Base-by-base conservation (phyloP, 1,139 yeast genomes). In the Sugiyamaella grinbergsii region DNA sequence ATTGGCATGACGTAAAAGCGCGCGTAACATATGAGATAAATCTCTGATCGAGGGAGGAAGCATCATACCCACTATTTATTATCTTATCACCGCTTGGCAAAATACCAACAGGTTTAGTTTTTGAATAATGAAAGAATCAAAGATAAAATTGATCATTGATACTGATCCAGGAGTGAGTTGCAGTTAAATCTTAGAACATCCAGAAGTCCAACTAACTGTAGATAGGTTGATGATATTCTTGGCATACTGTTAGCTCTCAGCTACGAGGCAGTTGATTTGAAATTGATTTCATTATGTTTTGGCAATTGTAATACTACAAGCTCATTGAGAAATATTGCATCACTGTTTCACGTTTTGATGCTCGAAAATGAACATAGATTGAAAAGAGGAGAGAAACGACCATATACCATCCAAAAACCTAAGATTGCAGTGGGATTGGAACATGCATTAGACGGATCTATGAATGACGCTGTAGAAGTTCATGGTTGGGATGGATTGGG, bases 401-500 rank as follows among this genome's bases (percentile, higher is more conserved):
- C 53, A 1, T 66, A 62, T 54, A 59, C 62, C 3, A 54, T 53
- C 39, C 67, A 64, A 49, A 54, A 56, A 20, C 74, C 76, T 2
- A 47, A 54, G 4, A 60, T 72, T 15, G 65, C 72, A 4, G 63
- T 71, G 1, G 76, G 76, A 3, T 50, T 62, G 51, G 52, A 53
- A 53, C 58, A 62, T 2, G 68, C 70, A 20, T 58, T 65, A 15
- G 68, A 65, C 24, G 71, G 71, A 1, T 51, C 62, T 10, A 59
- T 58, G 34, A 54, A 62, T 20, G 72, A 71, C 51, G 76, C 76
- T 2, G 68, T 71, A 4, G 71, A 70, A 43, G 71, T 70, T 45
- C 76, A 72, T 52, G 76, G 76, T 7, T 41, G 53, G 20, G 76
- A 72, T 49, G 76, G 76, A 1, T 62, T 72, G 7, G 75, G 75